Percentiles rank a stretch among this genome's conserved stretches.
Conservation (phyloP, 2,329 filamentous ascomycete species). For the Fusarium heterosporum region DNA sequence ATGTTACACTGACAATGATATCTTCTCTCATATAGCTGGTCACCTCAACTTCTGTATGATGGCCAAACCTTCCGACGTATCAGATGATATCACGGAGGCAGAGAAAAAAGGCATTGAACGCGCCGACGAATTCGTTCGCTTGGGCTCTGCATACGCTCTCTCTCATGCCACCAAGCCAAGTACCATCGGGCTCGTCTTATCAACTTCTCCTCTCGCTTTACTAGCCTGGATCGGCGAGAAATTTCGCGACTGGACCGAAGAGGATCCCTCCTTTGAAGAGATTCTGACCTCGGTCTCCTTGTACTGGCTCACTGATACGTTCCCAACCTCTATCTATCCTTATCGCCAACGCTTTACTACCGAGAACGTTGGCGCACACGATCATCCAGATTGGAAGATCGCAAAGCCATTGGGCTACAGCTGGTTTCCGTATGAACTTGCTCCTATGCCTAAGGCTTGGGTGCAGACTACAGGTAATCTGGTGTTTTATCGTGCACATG, state of each 20-base stretch:
- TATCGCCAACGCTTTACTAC: neutral
- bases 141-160: neutral
- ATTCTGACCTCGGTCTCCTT: neutral
- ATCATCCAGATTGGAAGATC: neutral
- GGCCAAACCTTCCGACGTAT: neutral
- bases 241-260: constrained; percentile 4
- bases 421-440: constrained; percentile 15
- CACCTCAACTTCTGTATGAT: constrained; percentile 11
- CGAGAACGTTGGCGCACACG: accelerated
- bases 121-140: neutral
- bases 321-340: constrained; percentile 1
- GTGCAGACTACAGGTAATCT: neutral
- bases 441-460: constrained; percentile 9
- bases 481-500: neutral
- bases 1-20: neutral
- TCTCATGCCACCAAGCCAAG: constrained; percentile 7
- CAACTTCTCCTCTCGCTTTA: constrained; percentile 3
- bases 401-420: constrained; percentile 12
- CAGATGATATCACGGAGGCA: neutral
- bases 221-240: constrained; percentile 16
- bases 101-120: constrained; percentile 1
- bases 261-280: neutral
- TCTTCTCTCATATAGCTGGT: neutral
- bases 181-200: constrained; percentile 6
- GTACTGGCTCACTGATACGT: constrained; percentile 6